A percentile compares a stretch with the other conserved stretches of the same genome.
Conservation (phyloP, 306 rosid species). For the Rosa persica region DNA sequence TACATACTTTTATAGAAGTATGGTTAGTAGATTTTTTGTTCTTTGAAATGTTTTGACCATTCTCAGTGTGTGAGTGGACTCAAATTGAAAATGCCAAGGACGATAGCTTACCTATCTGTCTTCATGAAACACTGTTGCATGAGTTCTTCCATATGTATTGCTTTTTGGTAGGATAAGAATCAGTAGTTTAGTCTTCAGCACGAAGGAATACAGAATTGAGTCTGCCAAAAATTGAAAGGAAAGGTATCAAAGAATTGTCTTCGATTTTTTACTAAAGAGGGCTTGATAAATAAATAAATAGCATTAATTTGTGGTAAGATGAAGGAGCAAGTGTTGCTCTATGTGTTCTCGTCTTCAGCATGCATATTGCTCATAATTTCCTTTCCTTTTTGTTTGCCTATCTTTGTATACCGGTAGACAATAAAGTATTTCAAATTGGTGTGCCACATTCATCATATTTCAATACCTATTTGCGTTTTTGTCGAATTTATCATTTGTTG, state of each 20-base stretch:
- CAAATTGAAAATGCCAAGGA: neutral
- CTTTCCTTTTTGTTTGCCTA: neutral
- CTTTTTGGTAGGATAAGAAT: neutral
- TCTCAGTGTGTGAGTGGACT: neutral
- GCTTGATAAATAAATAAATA: neutral
- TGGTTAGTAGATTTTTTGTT: no score
- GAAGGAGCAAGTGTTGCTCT: neutral
- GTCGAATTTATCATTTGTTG: neutral
- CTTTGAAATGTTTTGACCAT: neutral
- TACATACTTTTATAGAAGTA: neutral
- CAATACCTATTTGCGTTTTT: neutral
- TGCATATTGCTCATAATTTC: neutral
- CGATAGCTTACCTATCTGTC: neutral
- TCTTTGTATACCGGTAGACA: neutral
- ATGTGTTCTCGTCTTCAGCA: neutral
- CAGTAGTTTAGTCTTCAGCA: neutral
- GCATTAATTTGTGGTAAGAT: neutral
- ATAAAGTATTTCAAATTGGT: neutral
- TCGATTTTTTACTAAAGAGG: neutral
- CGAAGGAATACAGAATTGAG: neutral
- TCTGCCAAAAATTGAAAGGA: neutral
- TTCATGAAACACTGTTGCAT: neutral
- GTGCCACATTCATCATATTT: neutral
- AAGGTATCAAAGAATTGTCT: neutral
- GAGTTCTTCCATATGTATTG: neutral